Conservation (phyloP, 495 filamentous ascomycete genomes). For the Penicillium arizonense region DNA sequence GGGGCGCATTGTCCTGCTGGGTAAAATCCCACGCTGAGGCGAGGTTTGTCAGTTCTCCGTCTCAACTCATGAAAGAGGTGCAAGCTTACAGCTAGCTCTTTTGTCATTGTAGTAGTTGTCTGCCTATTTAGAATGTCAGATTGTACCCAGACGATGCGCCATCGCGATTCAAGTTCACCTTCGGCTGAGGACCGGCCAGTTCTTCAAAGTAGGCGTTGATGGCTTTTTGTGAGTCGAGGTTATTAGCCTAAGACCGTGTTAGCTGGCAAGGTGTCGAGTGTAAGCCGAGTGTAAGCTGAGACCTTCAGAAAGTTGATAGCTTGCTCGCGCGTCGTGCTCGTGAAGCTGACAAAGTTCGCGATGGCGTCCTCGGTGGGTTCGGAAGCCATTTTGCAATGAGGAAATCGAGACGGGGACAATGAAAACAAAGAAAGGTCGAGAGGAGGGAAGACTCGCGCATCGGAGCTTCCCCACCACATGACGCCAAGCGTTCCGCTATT, state of each 20-base stretch:
- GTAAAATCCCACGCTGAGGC: slow-evolving; percentile 56
- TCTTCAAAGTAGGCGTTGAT: slow-evolving; percentile 55
- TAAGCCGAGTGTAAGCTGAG: neutral
- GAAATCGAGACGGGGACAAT: neutral
- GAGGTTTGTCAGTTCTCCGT: slow-evolving; percentile 6
- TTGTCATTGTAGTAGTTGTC: slow-evolving; percentile 25
- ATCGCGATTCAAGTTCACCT: slow-evolving; percentile 21
- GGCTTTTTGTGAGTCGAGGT: slow-evolving; percentile 47
- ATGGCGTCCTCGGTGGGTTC: slow-evolving; percentile 49
- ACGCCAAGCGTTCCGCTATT: slow-evolving; percentile 27
- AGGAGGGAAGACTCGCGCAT: slow-evolving; percentile 9
- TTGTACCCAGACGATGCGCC: slow-evolving; percentile 5
- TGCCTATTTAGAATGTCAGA: slow-evolving; percentile 11
- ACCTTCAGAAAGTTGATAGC: slow-evolving; percentile 51
- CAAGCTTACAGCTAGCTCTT: slow-evolving; percentile 18
- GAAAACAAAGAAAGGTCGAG: slow-evolving; percentile 3
- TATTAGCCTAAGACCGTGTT: slow-evolving; percentile 40
- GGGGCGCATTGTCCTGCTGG: slow-evolving; percentile 47
- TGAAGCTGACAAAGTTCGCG: slow-evolving; percentile 46
- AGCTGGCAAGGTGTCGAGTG: neutral
- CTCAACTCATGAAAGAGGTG: neutral
- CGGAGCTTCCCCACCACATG: slow-evolving; percentile 42
- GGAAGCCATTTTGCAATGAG: slow-evolving; percentile 29
- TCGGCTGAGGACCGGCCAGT: slow-evolving; percentile 34
- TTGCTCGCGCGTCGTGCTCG: slow-evolving; percentile 41